Percentiles rank a stretch among this genome's conserved stretches.
Conservation (phyloP, 106 monocot genomes). For the Dendrobium nobile region DNA sequence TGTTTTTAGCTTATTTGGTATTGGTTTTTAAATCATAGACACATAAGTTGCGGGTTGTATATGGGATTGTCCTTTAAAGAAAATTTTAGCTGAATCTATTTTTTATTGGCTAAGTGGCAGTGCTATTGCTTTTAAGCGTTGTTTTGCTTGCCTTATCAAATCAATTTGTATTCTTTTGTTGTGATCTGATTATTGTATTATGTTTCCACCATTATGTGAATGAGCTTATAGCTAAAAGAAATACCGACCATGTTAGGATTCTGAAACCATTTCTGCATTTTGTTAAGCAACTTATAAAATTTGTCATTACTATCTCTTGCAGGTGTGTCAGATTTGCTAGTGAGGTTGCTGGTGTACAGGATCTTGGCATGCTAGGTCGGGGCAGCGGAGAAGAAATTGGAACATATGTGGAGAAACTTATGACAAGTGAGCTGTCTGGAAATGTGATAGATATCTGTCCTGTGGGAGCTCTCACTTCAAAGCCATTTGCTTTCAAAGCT, state of each 20-base stretch:
- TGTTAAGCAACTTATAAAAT: not conserved
- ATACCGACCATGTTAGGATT: not conserved
- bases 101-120: not conserved
- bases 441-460: conserved; percentile 99
- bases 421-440: conserved; percentile 99
- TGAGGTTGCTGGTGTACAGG: conserved; percentile 97
- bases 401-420: conserved; percentile 98
- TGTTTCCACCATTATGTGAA: not conserved
- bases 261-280: not conserved
- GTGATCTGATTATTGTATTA: not conserved
- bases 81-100: not conserved
- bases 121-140: not conserved
- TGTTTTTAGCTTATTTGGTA: not conserved
- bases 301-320: not conserved
- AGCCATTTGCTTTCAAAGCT: conserved; percentile 98
- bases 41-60: not conserved
- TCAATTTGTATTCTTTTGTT: not conserved
- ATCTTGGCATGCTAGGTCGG: conserved; percentile 97
- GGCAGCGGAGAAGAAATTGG: conserved; percentile 99
- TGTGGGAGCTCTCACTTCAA: conserved; percentile 97
- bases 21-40: not conserved
- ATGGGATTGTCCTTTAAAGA: not conserved
- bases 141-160: not conserved
- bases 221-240: not conserved
- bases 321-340: conserved; percentile 92